Base-by-base conservation (phyloP, 148 eudicot genomes). In the Agrostemma githago region DNA sequence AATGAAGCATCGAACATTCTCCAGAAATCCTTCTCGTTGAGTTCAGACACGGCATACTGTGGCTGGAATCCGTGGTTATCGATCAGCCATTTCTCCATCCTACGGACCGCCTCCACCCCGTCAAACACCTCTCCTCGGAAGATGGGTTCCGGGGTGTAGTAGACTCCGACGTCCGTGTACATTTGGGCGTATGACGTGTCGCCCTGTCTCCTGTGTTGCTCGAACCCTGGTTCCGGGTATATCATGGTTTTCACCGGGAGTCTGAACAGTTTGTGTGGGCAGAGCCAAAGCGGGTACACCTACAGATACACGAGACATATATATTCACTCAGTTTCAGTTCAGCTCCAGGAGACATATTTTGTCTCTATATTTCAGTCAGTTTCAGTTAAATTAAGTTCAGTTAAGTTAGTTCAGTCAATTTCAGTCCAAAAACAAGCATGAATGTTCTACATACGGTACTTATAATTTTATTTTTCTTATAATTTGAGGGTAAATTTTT, bases 241-340 rank as follows among this genome's bases (percentile, higher is more conserved):
- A 92, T 76, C 96, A 88, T 90, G 67, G 98, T 88, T 66, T 90
- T 92, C 72, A 77, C 68, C 1, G 98, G 98, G 43, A 88, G 83
- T 75, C 85, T 88, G 84, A 77, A 92, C 46, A 92, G 70, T 46
- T 84, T 86, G 82, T 92, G 93, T 39, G 96, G 98, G 89, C 98
- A 92, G 73, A 92, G 90, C 96, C 96, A 92, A 54, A 92, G 78
- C 11, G 98, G 98, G 74, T 90, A 90, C 51, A 92, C 89, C 98
- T 92, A 63, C 3, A 72, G 44, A 73, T 44, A 10, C 63, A 74
- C 26, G 12, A 63, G 12, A 48, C 54, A 48, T 48, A 8, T 48
- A 10, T 48, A 8, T 48, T 48, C 3, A 11, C 15, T 8, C 54
- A 48, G 12, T 4, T 8, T 48, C 12, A 10, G 3, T 48, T 48